Conservation (phyloP, 257 asterid genomes). For the Mitragyna speciosa region DNA sequence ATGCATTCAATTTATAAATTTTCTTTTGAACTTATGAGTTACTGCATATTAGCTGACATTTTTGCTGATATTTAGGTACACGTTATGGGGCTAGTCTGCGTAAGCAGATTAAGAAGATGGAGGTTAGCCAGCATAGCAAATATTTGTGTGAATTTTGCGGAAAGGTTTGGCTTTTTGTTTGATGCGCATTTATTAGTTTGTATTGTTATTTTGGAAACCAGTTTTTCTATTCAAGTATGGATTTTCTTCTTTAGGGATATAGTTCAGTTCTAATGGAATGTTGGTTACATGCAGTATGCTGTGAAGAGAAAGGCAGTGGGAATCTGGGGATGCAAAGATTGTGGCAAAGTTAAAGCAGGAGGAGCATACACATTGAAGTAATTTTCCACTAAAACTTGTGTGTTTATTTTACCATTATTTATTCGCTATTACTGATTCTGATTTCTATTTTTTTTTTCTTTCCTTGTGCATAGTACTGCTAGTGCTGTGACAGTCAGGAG, state of each 20-base stretch:
- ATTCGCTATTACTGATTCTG: not conserved
- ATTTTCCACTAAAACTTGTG: not conserved
- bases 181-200: no score
- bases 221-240: not conserved
- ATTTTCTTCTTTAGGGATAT: not conserved
- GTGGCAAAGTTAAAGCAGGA: conserved; percentile 55
- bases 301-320: conserved; percentile 54
- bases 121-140: conserved; percentile 51
- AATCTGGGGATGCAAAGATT: conserved; percentile 54
- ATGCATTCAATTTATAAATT: not conserved
- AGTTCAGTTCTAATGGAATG: not conserved
- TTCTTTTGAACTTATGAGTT: not conserved
- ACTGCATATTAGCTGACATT: not conserved
- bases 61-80: conserved; percentile 30
- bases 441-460: no score
- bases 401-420: no score
- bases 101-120: conserved; percentile 55
- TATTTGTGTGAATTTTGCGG: conserved; percentile 49
- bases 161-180: conserved; percentile 28
- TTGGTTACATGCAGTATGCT: conserved; percentile 28
- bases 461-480: conserved; percentile 35
- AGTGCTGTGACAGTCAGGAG: conserved; percentile 53
- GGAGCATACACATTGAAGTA: conserved; percentile 55
- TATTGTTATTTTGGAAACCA: not conserved
- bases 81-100: conserved; percentile 53